Evolutionary conservation across 1,284 basidiomycete species (phyloP).

Genomic region (Tetrapyrgos nigripes): DNA sequence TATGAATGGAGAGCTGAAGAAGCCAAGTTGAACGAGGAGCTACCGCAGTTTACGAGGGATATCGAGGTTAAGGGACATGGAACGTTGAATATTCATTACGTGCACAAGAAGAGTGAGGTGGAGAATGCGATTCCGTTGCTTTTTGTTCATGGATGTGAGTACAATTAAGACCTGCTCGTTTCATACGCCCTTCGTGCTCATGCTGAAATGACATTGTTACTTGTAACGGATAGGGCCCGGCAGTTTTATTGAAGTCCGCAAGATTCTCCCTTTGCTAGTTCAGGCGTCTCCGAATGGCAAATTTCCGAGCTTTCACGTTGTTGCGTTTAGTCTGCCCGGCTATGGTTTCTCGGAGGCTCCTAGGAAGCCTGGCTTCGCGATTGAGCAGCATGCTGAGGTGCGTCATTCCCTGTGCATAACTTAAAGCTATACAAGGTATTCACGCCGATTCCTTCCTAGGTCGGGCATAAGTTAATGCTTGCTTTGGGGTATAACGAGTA

Average conservation of each 20-base stretch:
- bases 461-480: slow-evolving; percentile 58
- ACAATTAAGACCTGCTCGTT: not conserved
- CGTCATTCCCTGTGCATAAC: not conserved
- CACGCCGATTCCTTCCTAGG: slow-evolving; percentile 27
- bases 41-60: slow-evolving; percentile 43
- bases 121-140: slow-evolving; percentile 49
- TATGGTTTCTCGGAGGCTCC: slow-evolving; percentile 60
- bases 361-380: slow-evolving; percentile 18
- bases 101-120: slow-evolving; percentile 29
- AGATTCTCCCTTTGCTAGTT: slow-evolving; percentile 57
- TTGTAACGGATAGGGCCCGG: slow-evolving; percentile 57
- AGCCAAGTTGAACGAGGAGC: slow-evolving; percentile 39
- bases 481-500: slow-evolving; percentile 58
- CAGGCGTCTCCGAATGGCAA: slow-evolving; percentile 45
- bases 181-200: not conserved
- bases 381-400: slow-evolving; percentile 48
- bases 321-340: slow-evolving; percentile 59
- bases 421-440: not conserved
- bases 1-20: slow-evolving; percentile 54
- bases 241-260: slow-evolving; percentile 59
- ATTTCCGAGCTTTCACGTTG: slow-evolving; percentile 64
- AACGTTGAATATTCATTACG: slow-evolving; percentile 11
- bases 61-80: slow-evolving; percentile 4
- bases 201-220: not conserved
- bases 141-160: slow-evolving; percentile 55